These are phyloP conservation scores for Paraleonurus japonicus DNA, from an alignment of 257 asterid genomes.

Conservation along the genomic window DNA sequence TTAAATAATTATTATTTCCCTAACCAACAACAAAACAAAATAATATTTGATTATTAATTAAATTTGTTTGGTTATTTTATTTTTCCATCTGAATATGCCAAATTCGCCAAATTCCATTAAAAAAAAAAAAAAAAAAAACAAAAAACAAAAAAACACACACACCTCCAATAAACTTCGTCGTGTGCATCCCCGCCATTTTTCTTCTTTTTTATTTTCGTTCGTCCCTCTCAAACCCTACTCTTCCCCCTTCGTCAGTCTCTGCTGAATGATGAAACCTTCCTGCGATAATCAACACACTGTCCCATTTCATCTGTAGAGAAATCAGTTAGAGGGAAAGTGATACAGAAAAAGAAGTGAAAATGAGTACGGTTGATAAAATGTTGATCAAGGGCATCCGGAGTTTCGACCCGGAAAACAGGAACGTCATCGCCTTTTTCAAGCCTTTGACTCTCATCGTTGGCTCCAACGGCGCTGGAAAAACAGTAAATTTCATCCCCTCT, in stretches of 20 bases:
- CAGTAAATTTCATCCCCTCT: constrained; percentile 42
- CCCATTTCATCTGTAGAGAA: neutral
- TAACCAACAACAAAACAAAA: too few relatives aligned
- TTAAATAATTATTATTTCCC: too few relatives aligned
- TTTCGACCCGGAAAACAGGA: constrained; percentile 97
- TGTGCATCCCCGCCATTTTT: too few relatives aligned
- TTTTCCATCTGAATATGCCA: too few relatives aligned
- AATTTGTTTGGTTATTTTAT: too few relatives aligned
- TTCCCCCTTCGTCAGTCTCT: too few relatives aligned
- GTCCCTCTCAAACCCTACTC: constrained; percentile 18
- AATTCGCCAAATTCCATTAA: too few relatives aligned
- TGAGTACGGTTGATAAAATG: constrained; percentile 98
- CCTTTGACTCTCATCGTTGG: constrained; percentile 98
- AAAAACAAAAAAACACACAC: too few relatives aligned
- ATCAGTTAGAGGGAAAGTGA: constrained; percentile 3
- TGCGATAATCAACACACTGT: neutral
- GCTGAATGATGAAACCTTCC: neutral
- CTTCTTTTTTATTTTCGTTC: too few relatives aligned
- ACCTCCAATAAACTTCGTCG: too few relatives aligned
- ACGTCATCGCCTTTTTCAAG: constrained; percentile 86
- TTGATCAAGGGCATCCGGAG: constrained; percentile 98
- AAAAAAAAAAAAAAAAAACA: too few relatives aligned
- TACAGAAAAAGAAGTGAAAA: constrained; percentile 21
- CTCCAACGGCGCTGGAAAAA: constrained; percentile 97
- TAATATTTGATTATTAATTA: too few relatives aligned